These are phyloP conservation scores for Stagonosporopsis vannaccii DNA, from an alignment of 2,329 filamentous ascomycete genomes.

Conservation along the genomic window DNA sequence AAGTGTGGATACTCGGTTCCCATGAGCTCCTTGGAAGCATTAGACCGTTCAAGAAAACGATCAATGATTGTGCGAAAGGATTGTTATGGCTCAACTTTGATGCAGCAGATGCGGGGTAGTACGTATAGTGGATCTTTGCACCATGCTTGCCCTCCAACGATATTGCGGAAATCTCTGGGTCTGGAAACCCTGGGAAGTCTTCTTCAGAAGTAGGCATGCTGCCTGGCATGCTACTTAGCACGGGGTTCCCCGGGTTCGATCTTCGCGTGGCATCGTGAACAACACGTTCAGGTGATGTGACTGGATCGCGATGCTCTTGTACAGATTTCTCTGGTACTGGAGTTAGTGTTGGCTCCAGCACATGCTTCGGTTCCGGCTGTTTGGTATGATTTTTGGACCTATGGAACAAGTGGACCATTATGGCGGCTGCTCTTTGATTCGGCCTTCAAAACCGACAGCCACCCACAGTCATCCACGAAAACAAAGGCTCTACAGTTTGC, in stretches of 20 bases:
- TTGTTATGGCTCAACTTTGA: conserved; percentile 34
- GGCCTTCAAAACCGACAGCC: background rate
- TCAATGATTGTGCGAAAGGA: conserved; percentile 46
- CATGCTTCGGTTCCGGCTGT: conserved; percentile 10
- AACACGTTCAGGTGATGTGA: conserved; percentile 6
- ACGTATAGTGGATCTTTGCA: conserved; percentile 45
- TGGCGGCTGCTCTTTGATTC: background rate
- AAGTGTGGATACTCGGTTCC: conserved; percentile 43
- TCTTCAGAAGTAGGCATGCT: conserved; percentile 36
- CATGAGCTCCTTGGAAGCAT: conserved; percentile 52
- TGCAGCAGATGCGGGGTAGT: conserved; percentile 39
- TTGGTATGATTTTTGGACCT: conserved; percentile 12
- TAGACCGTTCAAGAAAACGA: conserved; percentile 57
- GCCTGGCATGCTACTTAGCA: conserved; percentile 21
- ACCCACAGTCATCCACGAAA: background rate
- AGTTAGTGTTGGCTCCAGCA: conserved; percentile 3
- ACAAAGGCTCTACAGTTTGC: background rate
- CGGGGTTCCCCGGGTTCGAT: conserved; percentile 7
- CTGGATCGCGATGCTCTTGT: conserved; percentile 2
- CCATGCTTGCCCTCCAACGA: conserved; percentile 39
- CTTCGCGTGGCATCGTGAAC: conserved; percentile 9
- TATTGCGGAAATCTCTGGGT: conserved; percentile 38
- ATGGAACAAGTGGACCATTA: conserved; percentile 18
- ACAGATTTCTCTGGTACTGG: conserved; percentile 9
- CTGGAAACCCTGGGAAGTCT: conserved; percentile 39